phyloP scores from a whole-genome alignment of 2,329 filamentous ascomycete species.

The Colletotrichum trifolii region DNA sequence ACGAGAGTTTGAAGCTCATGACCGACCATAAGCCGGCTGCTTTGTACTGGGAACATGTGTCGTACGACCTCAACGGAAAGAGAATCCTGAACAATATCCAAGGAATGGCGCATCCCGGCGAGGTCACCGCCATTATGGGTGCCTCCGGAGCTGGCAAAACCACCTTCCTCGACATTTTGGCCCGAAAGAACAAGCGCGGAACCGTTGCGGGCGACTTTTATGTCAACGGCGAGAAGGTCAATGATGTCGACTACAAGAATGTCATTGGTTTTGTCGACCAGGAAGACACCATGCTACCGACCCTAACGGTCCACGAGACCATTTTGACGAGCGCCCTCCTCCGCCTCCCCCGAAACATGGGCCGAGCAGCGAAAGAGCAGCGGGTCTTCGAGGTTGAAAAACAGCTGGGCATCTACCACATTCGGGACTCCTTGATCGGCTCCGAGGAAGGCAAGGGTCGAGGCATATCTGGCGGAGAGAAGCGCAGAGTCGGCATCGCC shows the following conservation, averaged over 20 bases:
- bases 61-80: slow-evolving; percentile 88
- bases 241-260: slow-evolving; percentile 85
- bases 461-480: slow-evolving; percentile 97
- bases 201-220: slow-evolving; percentile 82
- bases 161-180: slow-evolving; percentile 94
- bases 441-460: slow-evolving; percentile 95
- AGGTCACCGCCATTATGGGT: slow-evolving; percentile 97
- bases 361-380: slow-evolving; percentile 86
- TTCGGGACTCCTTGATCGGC: slow-evolving; percentile 93
- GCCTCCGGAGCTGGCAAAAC: slow-evolving; percentile 98
- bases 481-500: slow-evolving; percentile 94
- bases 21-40: slow-evolving; percentile 91
- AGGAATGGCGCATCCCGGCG: slow-evolving; percentile 92
- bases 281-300: slow-evolving; percentile 96
- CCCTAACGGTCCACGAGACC: slow-evolving; percentile 96
- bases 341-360: slow-evolving; percentile 93
- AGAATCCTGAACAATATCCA: slow-evolving; percentile 83
- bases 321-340: slow-evolving; percentile 94
- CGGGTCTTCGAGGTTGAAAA: slow-evolving; percentile 92
- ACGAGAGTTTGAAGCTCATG: slow-evolving; percentile 86
- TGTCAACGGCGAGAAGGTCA: slow-evolving; percentile 92
- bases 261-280: slow-evolving; percentile 98
- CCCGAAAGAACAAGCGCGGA: slow-evolving; percentile 96
- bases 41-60: slow-evolving; percentile 87
- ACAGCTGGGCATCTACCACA: slow-evolving; percentile 93